Evolutionary conservation across 1,139 yeast genomes (phyloP), one percentile per base, ranked within the genome.

Genomic region (Zygoascus sp.): DNA sequence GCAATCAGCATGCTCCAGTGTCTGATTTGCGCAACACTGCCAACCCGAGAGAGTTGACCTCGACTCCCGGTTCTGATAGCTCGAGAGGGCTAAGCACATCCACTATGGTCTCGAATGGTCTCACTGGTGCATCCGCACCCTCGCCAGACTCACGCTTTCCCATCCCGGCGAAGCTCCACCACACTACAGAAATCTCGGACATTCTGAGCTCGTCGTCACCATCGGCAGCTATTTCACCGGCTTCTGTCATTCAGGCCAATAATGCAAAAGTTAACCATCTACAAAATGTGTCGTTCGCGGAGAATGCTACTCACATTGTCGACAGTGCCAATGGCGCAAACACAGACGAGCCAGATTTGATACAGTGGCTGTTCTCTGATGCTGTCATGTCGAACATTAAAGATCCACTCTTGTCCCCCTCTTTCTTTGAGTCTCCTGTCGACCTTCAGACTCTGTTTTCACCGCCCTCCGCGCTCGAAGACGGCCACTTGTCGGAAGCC

Each of bases 351-450:
- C 46, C 63, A 1, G 66, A 65, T 42, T 52, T 65, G 15, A 63
- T 65, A 22, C 58, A 66, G n/a, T 65, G 69, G 69, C 55, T 65
- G 19, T 65, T 65, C 42, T 64, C 69, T 1, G 68, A 65, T 35
- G 64, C 64, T 13, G 46, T 48, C 11, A 48, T 62, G 40, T 57
- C 64, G 2, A 59, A 57, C 40, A 57, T 58, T 13, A 51, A 61
- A n/a, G 67, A 62, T 32, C 60, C 62, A 2, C 50, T 60, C 30
- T 48, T 59, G 15, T 59, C 65, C 5, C 64, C 63, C 19, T 53
- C 66, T 3, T 53, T 55, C 35, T 55, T 57, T 32, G 67, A 64
- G 50, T 70, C 57, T 58, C 74, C 64, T 44, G 61, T 54, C 64
- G 69, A 63, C 54, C 62, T 61, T 58, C 73, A 48, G 57, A 66